Percentiles rank a stretch among this genome's conserved stretches.
phyloP scores from a whole-genome alignment of 305 asterid species.

The Rubia tinctorum region DNA sequence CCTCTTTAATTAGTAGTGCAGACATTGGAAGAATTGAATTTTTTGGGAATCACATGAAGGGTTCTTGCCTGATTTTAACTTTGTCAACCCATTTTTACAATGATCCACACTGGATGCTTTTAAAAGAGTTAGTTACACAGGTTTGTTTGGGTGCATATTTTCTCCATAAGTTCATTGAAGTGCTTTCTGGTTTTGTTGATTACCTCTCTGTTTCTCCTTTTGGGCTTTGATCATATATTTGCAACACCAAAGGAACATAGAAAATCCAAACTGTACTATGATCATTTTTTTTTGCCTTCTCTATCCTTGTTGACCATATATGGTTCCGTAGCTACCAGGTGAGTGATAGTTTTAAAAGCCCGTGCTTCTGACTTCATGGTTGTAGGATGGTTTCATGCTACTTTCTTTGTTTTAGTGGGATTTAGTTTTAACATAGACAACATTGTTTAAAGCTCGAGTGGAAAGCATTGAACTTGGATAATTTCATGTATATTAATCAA shows the following conservation, averaged over 20 bases:
- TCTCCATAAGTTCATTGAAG: neutral
- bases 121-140: conserved; percentile 86
- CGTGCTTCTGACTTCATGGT: neutral
- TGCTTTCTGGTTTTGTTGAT: neutral
- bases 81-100: conserved; percentile 74
- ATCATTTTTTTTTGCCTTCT: conserved; percentile 73
- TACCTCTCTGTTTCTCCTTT: conserved; percentile 2
- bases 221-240: conserved; percentile 52
- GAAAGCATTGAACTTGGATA: too few species aligned
- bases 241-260: conserved; percentile 91
- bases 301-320: conserved; percentile 82
- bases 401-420: too few species aligned
- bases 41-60: conserved; percentile 93
- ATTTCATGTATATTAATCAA: too few species aligned
- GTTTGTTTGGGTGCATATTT: conserved; percentile 24
- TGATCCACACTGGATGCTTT: conserved; percentile 77
- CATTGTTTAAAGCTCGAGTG: too few species aligned
- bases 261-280: conserved; percentile 90
- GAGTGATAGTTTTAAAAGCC: conserved; percentile 3
- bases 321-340: conserved; percentile 99
- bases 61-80: conserved; percentile 82
- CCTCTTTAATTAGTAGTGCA: conserved; percentile 46
- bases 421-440: too few species aligned
- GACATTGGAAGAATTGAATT: conserved; percentile 94
- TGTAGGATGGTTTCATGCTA: too few species aligned